Base-by-base conservation (phyloP, 345 rosid species). In the Raphanus sativus region DNA sequence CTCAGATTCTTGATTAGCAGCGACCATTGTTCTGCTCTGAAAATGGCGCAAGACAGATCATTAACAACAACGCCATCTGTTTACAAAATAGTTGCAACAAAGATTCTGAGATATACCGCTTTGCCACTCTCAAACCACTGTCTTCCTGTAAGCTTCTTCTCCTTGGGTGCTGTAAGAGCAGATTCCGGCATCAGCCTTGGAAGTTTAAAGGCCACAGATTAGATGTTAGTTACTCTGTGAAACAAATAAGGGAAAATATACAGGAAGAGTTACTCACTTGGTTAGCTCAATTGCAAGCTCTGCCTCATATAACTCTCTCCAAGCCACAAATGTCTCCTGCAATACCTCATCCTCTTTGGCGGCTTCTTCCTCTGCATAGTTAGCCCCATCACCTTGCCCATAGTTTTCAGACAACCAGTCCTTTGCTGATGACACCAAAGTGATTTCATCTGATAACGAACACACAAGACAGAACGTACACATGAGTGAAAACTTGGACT, bases 221-320 rank as follows among this genome's bases (percentile, higher is more conserved):
- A 36, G 36, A 54, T 0, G 36, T 67, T 42, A 73, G 62, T 30
- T 69, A 62, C 76, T 56, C 65, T 16, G 8, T 5, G 28, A 12
- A 65, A 60, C 2, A 3, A 55, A 48, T 34, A 62, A 17, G 29
- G n/a, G 24, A 67, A 74, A 62, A 45, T 12, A 25, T 11, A 56
- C 17, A 56, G 40, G 55, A 45, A 69, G 54, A 17, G 48, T 67
- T 69, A 85, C 98, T 89, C 80, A 92, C 99, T 95, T 95, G 81
- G 99, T 98, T 81, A 90, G 87, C 84, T 92, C 96, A 75, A 95
- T 88, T 42, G 99, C 98, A 84, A 95, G 83, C 86, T 92, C 99
- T 78, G 98, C 99, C 81, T 95, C 98, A 80, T 78, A 92, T 84
- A 90, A 89, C 83, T 92, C 99, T 77, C 99, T 89, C 99, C 99